These are phyloP conservation scores for Sisymbrium altissimum DNA, from an alignment of 345 rosid species.

Conservation along the genomic window DNA sequence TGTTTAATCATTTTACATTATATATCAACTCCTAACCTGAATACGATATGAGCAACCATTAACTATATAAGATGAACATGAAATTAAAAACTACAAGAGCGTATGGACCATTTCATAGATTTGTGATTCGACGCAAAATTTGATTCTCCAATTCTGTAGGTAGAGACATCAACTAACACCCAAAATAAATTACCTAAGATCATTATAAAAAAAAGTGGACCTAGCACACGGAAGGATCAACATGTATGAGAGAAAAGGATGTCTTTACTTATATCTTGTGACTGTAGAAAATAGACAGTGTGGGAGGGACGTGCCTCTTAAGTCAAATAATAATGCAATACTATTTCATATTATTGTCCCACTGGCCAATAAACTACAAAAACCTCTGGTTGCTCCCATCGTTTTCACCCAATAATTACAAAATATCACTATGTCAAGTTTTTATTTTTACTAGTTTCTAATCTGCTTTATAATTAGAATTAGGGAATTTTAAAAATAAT, in stretches of 20 bases:
- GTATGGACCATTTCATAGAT: not conserved
- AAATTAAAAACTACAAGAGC: not conserved
- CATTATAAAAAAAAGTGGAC: not conserved
- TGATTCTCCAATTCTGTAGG: not conserved
- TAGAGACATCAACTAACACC: constrained; percentile 12
- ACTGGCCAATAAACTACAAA: constrained; percentile 4
- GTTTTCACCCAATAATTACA: not conserved
- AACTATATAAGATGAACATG: not conserved
- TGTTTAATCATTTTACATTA: not conserved
- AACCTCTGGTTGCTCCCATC: not conserved
- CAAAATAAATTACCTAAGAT: not conserved
- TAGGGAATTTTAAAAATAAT: no score
- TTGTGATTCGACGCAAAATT: not conserved
- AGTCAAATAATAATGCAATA: constrained; percentile 10
- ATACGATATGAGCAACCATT: not conserved
- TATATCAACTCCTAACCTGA: not conserved
- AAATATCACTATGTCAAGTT: not conserved
- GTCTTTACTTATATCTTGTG: not conserved
- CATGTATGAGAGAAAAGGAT: not conserved
- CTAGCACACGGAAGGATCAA: not conserved
- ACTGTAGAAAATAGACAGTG: not conserved
- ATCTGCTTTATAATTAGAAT: no score
- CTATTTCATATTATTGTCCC: not conserved
- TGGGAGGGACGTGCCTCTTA: not conserved
- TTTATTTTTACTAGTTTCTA: not conserved